Evolutionary conservation across 352 stramenopile genomes (phyloP).

Genomic region (Phytophthora uliginosa): DNA sequence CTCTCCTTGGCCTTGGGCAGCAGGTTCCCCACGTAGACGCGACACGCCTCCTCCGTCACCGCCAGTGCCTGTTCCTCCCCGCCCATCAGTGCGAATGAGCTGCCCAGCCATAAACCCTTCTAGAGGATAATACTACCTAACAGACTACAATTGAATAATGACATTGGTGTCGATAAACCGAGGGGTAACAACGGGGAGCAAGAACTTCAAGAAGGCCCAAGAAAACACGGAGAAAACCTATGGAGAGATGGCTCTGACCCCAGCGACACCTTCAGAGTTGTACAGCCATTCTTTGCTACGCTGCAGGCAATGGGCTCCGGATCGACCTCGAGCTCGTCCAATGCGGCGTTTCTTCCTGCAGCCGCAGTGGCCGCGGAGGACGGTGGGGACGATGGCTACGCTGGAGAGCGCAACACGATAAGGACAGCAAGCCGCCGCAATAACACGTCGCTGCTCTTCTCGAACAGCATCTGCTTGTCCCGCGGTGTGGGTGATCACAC

Average conservation of each 20-base stretch:
- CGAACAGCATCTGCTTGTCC: background rate
- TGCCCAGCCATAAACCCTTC: too few relatives aligned
- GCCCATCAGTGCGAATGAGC: background rate
- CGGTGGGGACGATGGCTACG: background rate
- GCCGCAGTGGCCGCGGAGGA: background rate
- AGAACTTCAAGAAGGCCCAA: slow-evolving; percentile 1
- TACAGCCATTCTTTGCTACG: background rate
- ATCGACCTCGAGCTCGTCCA: background rate
- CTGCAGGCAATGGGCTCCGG: background rate
- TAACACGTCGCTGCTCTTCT: background rate
- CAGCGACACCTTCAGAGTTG: background rate
- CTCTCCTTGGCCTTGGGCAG: slow-evolving; percentile 72
- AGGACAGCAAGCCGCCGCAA: background rate
- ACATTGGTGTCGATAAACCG: background rate
- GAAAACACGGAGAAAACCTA: background rate
- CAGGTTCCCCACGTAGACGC: slow-evolving; percentile 85
- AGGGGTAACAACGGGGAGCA: background rate
- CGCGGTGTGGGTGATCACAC: background rate
- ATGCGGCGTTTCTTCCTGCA: background rate
- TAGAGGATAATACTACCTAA: too few relatives aligned
- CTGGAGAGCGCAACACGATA: background rate
- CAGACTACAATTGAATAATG: background rate
- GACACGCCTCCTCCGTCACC: slow-evolving; percentile 42
- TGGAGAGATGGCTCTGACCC: background rate
- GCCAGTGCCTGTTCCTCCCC: slow-evolving; percentile 27